Base-by-base conservation (phyloP, 139 green algal genomes). In the Micractinium sp. region DNA sequence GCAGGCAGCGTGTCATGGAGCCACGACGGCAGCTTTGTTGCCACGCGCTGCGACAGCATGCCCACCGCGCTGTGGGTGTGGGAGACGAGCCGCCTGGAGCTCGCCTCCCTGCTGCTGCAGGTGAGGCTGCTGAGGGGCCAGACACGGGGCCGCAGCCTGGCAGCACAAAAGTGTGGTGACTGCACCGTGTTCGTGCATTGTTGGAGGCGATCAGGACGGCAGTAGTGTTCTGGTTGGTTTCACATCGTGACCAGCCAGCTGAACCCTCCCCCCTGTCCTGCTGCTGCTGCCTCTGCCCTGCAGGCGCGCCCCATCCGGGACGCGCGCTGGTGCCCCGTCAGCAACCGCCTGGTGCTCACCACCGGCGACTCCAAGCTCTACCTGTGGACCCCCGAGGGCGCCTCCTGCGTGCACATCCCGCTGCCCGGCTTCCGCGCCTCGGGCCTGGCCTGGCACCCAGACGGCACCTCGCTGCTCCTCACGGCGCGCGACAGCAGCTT, bases 371-470 rank as follows among this genome's bases (percentile, higher is more conserved):
- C 66, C 29, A 92, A 93, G n/a, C 90, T 99, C 27, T 97, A 95
- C 87, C 69, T 99, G 87, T 99, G 96, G 96, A 95, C 94, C 0
- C 93, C 95, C 5, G 88, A 94, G 1, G 96, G 96, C 12, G 95
- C 96, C 22, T 97, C 94, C 35, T 97, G 97, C 77, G 94, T 97
- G 88, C 94, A 97, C 87, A 90, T 98, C 0, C 96, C 96, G 4
- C 89, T 98, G 67, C 74, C 92, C 7, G 89, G 83, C 33, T 97
- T 98, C 87, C 85, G 92, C 35, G 95, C 92, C 22, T 27, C 29
- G 14, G 73, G 87, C 16, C 25, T 97, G 31, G 3, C 35, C 36
- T 98, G 96, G 96, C 91, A 89, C 67, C 90, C 91, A 18, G 87
- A 89, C 56, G 93, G 91, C 5, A 77, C 41, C 0, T 81, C 79